These are phyloP conservation scores for Fraxinus cuspidata DNA, from an alignment of 257 asterid genomes.

Conservation along the genomic window DNA sequence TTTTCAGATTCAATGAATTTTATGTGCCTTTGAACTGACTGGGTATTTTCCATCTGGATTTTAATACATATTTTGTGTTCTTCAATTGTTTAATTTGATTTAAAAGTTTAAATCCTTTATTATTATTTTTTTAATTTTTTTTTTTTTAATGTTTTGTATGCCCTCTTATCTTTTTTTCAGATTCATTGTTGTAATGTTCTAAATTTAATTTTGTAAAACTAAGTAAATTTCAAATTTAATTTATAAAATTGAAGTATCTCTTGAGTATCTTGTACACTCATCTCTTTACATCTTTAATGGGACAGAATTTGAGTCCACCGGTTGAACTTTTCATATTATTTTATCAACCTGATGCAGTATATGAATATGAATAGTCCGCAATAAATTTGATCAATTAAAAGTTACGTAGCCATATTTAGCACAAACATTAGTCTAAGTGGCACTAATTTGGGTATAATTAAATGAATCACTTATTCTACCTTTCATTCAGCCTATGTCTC, in stretches of 20 bases:
- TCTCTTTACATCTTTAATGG: background rate
- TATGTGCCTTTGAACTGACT: background rate
- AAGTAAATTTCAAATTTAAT: no score
- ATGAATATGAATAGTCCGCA: background rate
- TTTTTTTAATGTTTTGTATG: background rate
- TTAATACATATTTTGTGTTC: background rate
- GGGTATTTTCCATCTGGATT: background rate
- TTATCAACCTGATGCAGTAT: background rate
- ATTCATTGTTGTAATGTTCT: background rate
- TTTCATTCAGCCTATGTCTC: no score
- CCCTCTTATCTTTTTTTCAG: background rate
- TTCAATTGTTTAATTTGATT: conserved; percentile 6
- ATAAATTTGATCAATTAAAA: no score
- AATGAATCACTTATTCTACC: no score
- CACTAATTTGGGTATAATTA: no score
- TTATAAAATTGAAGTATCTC: no score
- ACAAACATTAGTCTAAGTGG: no score
- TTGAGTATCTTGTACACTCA: background rate
- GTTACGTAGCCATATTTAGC: no score
- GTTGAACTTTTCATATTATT: no score
- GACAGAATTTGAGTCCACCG: background rate
- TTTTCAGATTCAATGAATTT: background rate
- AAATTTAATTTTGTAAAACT: no score
- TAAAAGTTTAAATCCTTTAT: background rate
- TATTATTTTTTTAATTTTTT: background rate